Conservation (phyloP, 2,329 filamentous ascomycete species). For the Saccharata proteae region DNA sequence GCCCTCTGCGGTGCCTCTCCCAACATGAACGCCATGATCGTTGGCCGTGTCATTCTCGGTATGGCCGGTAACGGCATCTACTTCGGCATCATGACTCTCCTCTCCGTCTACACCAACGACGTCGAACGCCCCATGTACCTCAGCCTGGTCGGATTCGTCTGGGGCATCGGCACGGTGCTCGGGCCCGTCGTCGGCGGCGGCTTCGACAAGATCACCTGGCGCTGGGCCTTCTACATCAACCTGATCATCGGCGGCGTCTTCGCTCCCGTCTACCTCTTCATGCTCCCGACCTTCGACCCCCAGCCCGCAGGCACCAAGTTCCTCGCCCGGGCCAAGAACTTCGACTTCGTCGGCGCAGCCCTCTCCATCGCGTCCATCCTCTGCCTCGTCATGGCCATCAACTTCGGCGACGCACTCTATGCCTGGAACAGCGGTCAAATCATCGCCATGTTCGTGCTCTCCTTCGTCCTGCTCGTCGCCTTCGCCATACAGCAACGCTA, state of each 20-base stretch:
- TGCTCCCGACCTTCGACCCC: conserved; percentile 13
- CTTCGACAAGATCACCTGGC: conserved; percentile 27
- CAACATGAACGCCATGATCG: conserved; percentile 37
- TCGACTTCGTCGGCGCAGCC: conserved; percentile 28
- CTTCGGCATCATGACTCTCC: conserved; percentile 18
- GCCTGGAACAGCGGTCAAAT: conserved; percentile 33
- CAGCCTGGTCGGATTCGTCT: conserved; percentile 15
- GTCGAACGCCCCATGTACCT: conserved; percentile 30
- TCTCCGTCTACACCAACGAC: conserved; percentile 39
- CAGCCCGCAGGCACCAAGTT: not conserved
- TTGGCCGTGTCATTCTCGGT: conserved; percentile 43
- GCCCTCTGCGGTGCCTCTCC: conserved; percentile 39
- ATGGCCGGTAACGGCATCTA: conserved; percentile 36
- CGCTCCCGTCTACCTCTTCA: conserved; percentile 16
- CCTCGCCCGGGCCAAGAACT: conserved; percentile 3
- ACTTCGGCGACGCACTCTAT: conserved; percentile 39
- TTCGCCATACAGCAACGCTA: conserved; percentile 36
- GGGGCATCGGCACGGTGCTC: conserved; percentile 16
- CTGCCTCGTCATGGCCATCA: conserved; percentile 35
- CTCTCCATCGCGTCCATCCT: conserved; percentile 33
- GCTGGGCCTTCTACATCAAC: conserved; percentile 36
- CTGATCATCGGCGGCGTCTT: conserved; percentile 11
- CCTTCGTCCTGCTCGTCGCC: conserved; percentile 28
- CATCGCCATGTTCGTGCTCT: conserved; percentile 36
- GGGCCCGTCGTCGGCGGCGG: conserved; percentile 21